Base-by-base conservation (phyloP, 441 rosid genomes). In the Omphalea diandra region DNA sequence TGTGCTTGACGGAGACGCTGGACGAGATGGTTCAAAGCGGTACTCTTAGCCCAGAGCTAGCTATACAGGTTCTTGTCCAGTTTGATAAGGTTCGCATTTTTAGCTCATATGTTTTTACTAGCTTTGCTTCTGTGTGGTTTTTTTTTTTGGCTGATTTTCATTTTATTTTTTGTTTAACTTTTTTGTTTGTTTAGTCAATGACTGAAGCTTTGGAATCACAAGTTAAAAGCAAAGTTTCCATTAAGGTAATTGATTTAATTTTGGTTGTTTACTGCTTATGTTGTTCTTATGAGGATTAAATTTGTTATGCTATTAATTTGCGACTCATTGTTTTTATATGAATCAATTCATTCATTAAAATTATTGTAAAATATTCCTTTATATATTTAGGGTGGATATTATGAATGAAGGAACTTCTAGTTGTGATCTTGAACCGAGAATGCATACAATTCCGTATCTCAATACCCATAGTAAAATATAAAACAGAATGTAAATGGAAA, bases 31-130 rank as follows among this genome's bases (percentile, higher is more conserved):
- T 96, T 73, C 85, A 81, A 69, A 88, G 70, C 75, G 91, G 97
- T 59, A 88, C 96, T 71, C 94, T 96, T 56, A 88, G 84, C 75
- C 99, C 98, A 5, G 96, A 96, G 83, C 90, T 91, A 24, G 99
- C 98, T 24, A 87, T 96, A 65, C 97, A 93, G 82, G 98, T 96
- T 75, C 97, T 96, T 69, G 89, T 93, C 74, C 99, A 91, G 80
- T 93, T 93, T 72, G 98, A 95, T 73, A 91, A 93, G 99, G 99
- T 90, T n/a, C n/a, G n/a, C n/a, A n/a, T n/a, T n/a, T n/a, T n/a
- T n/a, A n/a, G n/a, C n/a, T n/a, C n/a, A n/a, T n/a, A n/a, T n/a
- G n/a, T n/a, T n/a, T n/a, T n/a, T n/a, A n/a, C 35, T 36, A 59
- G 27, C 2, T 43, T 56, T 64, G 3, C 36, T 24, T 41, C n/a